Conservation (phyloP, 208 protist genomes). For the Trypanosoma melophagium region DNA sequence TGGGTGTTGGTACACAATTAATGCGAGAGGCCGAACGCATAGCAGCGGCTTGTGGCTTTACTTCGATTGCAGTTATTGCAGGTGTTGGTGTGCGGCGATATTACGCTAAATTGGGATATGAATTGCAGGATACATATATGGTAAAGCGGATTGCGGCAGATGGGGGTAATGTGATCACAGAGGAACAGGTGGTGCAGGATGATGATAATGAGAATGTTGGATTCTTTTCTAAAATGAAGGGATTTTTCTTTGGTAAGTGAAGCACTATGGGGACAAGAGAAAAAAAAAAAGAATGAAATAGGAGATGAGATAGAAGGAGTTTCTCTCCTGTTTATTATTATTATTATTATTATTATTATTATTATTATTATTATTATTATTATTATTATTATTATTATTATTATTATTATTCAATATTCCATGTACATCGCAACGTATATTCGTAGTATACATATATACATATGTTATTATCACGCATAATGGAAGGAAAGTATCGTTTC, state of each 20-base stretch:
- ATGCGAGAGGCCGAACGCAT: constrained; percentile 98
- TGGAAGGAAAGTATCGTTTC: too few relatives aligned
- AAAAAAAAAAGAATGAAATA: background rate
- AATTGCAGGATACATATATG: constrained; percentile 87
- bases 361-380: too few relatives aligned
- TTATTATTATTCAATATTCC: too few relatives aligned
- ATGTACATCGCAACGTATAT: too few relatives aligned
- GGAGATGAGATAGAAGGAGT: too few relatives aligned
- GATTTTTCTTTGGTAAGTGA: constrained; percentile 43
- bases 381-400: too few relatives aligned
- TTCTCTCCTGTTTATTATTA: too few relatives aligned
- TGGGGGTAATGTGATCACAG: constrained; percentile 50
- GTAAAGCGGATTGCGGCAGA: constrained; percentile 59
- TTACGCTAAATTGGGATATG: constrained; percentile 98
- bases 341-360: too few relatives aligned
- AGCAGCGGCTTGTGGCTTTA: constrained; percentile 86
- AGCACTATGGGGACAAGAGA: background rate
- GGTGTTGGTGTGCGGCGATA: constrained; percentile 98
- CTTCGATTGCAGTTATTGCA: constrained; percentile 94
- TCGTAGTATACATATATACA: too few relatives aligned
- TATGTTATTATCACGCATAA: too few relatives aligned
- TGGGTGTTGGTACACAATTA: constrained; percentile 97
- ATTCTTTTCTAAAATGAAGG: constrained; percentile 59
- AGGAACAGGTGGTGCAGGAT: constrained; percentile 73
- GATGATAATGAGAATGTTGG: constrained; percentile 78